phyloP scores from a whole-genome alignment of 2,329 filamentous ascomycete genomes.

The Curvularia sp. region DNA sequence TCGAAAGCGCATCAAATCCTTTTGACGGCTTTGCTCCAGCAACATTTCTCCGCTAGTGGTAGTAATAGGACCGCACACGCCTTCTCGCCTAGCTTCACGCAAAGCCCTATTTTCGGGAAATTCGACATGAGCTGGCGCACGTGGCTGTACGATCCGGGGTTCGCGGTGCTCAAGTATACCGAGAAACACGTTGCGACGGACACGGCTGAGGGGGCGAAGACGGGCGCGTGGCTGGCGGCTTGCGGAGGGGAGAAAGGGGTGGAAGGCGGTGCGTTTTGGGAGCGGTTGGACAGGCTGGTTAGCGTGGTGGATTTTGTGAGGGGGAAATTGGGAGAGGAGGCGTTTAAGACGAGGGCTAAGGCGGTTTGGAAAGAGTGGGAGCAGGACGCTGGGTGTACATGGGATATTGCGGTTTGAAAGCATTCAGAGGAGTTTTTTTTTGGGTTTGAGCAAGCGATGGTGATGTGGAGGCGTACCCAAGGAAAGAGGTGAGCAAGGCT shows the following conservation, averaged over 20 bases:
- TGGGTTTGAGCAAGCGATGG: background rate
- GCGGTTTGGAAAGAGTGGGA: constrained; percentile 23
- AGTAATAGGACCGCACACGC: constrained; percentile 14
- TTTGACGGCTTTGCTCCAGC: constrained; percentile 19
- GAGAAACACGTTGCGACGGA: constrained; percentile 18
- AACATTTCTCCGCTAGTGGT: constrained; percentile 5
- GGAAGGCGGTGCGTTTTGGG: constrained; percentile 21
- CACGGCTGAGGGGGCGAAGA: constrained; percentile 24
- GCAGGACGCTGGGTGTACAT: constrained; percentile 13
- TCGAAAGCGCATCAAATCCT: constrained; percentile 29
- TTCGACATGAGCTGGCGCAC: constrained; percentile 17
- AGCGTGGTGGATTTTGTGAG: constrained; percentile 22
- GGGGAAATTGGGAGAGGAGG: constrained; percentile 7
- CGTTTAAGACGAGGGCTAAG: background rate
- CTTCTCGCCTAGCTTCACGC: constrained; percentile 23
- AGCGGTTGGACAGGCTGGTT: constrained; percentile 13
- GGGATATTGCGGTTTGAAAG: constrained; percentile 7
- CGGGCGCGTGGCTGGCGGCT: constrained; percentile 23
- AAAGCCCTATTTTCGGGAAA: constrained; percentile 22
- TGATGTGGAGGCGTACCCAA: background rate
- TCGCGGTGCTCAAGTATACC: constrained; percentile 17
- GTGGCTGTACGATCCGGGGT: constrained; percentile 22
- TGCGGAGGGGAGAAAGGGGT: constrained; percentile 10
- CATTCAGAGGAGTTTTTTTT: background rate
- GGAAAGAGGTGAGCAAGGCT: background rate